Evolutionary conservation across 2,329 filamentous ascomycete genomes (phyloP).

Genomic region (Lecanicillium sp.): DNA sequence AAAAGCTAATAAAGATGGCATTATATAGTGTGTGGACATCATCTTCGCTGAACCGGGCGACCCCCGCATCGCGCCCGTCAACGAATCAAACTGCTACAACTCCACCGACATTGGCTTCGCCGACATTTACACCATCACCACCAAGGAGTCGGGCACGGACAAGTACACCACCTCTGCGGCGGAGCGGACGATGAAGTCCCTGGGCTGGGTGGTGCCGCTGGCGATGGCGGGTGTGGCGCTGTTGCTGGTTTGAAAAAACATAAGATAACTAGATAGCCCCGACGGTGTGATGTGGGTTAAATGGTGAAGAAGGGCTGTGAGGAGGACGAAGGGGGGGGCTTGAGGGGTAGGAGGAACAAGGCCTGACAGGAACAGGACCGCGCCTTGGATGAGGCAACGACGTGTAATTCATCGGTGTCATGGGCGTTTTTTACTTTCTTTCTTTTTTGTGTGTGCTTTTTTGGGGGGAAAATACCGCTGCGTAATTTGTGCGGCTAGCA

Average conservation of each 20-base stretch:
- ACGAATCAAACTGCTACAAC: slow-evolving; percentile 82
- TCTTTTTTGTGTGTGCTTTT: too few relatives aligned
- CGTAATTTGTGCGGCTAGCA: too few relatives aligned
- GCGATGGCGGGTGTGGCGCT: background rate
- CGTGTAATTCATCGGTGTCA: too few relatives aligned
- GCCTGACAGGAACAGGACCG: too few relatives aligned
- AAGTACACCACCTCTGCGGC: slow-evolving; percentile 14
- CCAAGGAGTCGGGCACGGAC: slow-evolving; percentile 34
- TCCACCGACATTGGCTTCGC: slow-evolving; percentile 70
- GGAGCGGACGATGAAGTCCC: slow-evolving; percentile 4
- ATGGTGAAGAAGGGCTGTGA: too few relatives aligned
- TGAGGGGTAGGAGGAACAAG: too few relatives aligned
- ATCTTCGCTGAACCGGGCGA: slow-evolving; percentile 79
- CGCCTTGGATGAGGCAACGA: too few relatives aligned
- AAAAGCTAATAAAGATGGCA: slow-evolving; percentile 6
- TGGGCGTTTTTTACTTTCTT: too few relatives aligned
- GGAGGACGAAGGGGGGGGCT: too few relatives aligned
- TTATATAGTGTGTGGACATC: slow-evolving; percentile 79
- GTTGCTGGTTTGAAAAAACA: too few relatives aligned
- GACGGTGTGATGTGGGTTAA: background rate
- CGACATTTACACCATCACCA: slow-evolving; percentile 65
- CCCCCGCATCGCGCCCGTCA: slow-evolving; percentile 61
- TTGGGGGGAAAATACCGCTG: too few relatives aligned
- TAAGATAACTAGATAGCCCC: too few relatives aligned
- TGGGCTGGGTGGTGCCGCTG: slow-evolving; percentile 12